A percentile compares a stretch with the other conserved stretches of the same genome.
These are phyloP conservation scores for Calonectria hawksworthii DNA, from an alignment of 2,329 filamentous ascomycete genomes.

Conservation along the genomic window DNA sequence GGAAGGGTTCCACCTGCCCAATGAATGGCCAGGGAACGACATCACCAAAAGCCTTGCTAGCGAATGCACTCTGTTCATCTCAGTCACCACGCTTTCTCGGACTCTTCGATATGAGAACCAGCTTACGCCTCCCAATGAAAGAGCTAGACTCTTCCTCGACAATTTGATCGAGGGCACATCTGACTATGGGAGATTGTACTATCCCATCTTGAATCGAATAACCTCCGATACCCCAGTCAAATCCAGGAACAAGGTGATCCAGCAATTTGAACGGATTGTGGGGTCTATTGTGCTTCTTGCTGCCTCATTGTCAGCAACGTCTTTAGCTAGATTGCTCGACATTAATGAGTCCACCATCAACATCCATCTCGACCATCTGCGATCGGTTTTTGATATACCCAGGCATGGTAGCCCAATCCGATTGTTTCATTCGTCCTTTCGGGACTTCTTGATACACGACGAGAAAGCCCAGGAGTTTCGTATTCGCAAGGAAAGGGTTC, in stretches of 20 bases:
- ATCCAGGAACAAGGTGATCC: background rate
- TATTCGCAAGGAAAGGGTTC: background rate
- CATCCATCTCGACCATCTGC: background rate
- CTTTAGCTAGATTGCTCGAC: background rate
- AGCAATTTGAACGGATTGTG: background rate
- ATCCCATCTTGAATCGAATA: background rate
- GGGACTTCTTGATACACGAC: background rate
- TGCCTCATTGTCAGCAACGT: background rate
- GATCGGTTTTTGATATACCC: background rate
- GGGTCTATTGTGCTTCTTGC: conserved; percentile 8
- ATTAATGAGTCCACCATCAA: background rate
- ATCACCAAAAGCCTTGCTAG: conserved; percentile 35
- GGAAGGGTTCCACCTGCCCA: conserved; percentile 28
- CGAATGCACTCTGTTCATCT: conserved; percentile 53
- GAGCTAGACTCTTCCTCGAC: conserved; percentile 7
- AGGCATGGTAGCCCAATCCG: background rate
- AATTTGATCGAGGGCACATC: conserved; percentile 14
- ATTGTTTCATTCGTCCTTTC: conserved; percentile 2
- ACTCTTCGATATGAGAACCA: conserved; percentile 43
- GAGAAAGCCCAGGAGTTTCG: background rate
- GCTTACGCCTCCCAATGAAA: background rate
- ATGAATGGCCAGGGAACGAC: conserved; percentile 47
- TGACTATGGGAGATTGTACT: conserved; percentile 29
- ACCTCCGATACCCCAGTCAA: background rate
- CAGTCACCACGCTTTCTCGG: conserved; percentile 48